Evolutionary conservation across 2,329 filamentous ascomycete species (phyloP).

Genomic region (Ceratocystis albifundus): DNA sequence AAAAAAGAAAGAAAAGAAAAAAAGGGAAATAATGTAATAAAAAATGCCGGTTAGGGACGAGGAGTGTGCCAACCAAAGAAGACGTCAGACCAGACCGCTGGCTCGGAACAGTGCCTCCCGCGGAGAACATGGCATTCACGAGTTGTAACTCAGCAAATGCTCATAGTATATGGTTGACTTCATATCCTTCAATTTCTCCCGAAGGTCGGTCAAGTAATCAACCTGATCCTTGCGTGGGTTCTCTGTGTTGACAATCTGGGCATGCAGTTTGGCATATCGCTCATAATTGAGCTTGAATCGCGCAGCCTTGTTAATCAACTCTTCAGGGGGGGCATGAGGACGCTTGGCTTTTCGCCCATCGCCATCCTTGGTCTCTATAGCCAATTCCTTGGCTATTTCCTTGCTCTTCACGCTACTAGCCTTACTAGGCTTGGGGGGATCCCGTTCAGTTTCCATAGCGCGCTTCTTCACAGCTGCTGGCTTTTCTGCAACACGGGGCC

Average conservation of each 20-base stretch:
- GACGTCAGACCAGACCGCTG: too few species aligned
- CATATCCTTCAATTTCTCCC: constrained; percentile 42
- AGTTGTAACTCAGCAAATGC: constrained; percentile 28
- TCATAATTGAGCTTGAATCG: constrained; percentile 47
- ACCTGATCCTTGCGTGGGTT: constrained; percentile 44
- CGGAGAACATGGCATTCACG: not conserved
- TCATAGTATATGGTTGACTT: constrained; percentile 48
- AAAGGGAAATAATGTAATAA: not conserved
- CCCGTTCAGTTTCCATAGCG: constrained; percentile 23
- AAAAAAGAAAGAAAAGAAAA: not conserved
- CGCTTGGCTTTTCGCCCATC: constrained; percentile 28
- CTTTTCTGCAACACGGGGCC: constrained; percentile 26
- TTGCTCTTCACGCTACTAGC: constrained; percentile 12
- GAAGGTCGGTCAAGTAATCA: constrained; percentile 43
- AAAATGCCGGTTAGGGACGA: not conserved
- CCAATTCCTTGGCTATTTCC: constrained; percentile 21
- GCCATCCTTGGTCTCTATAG: constrained; percentile 20
- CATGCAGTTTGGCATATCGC: constrained; percentile 46
- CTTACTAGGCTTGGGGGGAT: constrained; percentile 11
- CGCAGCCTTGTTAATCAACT: constrained; percentile 43
- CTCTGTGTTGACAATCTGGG: constrained; percentile 40
- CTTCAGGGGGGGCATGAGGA: constrained; percentile 27
- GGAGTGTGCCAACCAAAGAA: not conserved
- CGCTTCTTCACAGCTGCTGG: constrained; percentile 28
- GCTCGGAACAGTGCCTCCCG: too few species aligned